phyloP scores from a whole-genome alignment of 2,329 filamentous ascomycete species.

The Spiromastix sp. region DNA sequence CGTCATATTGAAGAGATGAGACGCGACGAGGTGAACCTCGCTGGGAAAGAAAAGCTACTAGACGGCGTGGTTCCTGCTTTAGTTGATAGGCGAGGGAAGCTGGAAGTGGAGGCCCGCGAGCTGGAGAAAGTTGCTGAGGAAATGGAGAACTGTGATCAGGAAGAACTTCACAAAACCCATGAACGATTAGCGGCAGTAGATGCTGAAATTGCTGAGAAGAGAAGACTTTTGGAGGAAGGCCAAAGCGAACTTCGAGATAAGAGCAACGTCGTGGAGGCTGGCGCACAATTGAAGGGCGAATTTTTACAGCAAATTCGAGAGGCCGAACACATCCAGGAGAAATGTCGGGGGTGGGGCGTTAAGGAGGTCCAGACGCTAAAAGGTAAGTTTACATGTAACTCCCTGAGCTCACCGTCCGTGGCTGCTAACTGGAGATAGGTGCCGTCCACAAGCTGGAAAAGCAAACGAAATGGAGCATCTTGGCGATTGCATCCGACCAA shows the following conservation, averaged over 20 bases:
- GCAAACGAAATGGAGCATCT: constrained; percentile 35
- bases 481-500: constrained; percentile 23
- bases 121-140: constrained; percentile 61
- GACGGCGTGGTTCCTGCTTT: constrained; percentile 57
- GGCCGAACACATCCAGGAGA: constrained; percentile 73
- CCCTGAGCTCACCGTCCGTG: background rate
- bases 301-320: constrained; percentile 66
- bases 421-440: constrained; percentile 15
- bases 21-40: constrained; percentile 56
- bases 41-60: constrained; percentile 59
- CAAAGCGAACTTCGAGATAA: constrained; percentile 58
- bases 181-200: constrained; percentile 56
- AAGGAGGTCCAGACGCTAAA: constrained; percentile 72
- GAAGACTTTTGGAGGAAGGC: constrained; percentile 54
- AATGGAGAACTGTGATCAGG: constrained; percentile 56
- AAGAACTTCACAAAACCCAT: constrained; percentile 65
- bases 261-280: constrained; percentile 51
- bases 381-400: constrained; percentile 40
- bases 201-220: constrained; percentile 59
- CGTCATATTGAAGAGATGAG: constrained; percentile 69
- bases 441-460: constrained; percentile 31
- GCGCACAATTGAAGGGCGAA: constrained; percentile 56
- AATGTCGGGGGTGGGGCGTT: constrained; percentile 80
- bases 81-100: constrained; percentile 46
- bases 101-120: constrained; percentile 55